Base-by-base conservation (phyloP, 305 asterid species). In the Nicotiana rustica region DNA sequence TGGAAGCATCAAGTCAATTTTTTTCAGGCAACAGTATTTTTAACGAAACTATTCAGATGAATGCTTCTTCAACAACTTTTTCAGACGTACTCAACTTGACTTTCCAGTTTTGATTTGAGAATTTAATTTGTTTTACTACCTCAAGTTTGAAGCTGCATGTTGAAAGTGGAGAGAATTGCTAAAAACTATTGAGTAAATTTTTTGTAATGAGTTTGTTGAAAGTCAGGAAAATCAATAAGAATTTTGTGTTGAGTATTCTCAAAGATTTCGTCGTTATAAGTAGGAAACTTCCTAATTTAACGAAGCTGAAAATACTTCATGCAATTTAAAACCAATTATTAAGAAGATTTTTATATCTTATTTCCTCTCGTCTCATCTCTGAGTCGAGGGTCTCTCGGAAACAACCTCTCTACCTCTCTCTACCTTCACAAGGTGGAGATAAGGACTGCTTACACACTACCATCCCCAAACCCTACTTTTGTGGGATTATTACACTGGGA, bases 121-220 rank as follows among this genome's bases (percentile, higher is more conserved):
- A 49, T 17, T 52, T 75, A 52, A 52, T 21, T 55, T 75, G 64
- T n/a, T 75, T 75, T 52, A 75, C 64, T 29, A 52, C 80, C 47
- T 52, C 38, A 75, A 59, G 6, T 75, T 25, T 52, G 80, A 75
- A 75, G 17, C 65, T 1, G 64, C 29, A 29, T 15, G 25, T 31
- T 29, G 41, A 29, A 52, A 52, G 17, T 25, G 41, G 21, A 75
- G 62, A 75, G 64, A 52, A 75, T 14, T 21, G 55, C 64, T 49
- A 52, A 3, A 25, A 13, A 6, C 2, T 52, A 17, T 25, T 25
- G 64, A 8, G 8, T 75, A 52, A 57, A 25, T 49, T 7, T 3
- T 75, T 75, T 41, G 13, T 52, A 3, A 71, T 47, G 41, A 44
- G 56, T 18, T 44, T 71, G 57, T 59, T 71, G 19, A 44, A 70